Conservation (phyloP, 345 rosid genomes). For the Kernera saxatilis region DNA sequence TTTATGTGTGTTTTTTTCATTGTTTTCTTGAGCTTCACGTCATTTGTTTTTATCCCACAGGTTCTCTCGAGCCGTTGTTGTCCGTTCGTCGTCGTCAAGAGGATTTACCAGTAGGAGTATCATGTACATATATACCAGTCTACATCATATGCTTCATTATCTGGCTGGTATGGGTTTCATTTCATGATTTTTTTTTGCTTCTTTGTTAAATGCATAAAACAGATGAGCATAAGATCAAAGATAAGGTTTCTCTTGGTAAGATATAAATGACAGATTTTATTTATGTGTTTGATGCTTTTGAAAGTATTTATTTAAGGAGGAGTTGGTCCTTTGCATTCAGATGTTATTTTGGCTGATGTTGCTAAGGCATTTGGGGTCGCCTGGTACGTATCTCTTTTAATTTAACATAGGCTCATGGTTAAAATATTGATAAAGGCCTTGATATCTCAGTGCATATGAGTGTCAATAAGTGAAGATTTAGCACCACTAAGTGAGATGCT, state of each 20-base stretch:
- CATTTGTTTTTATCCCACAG: no score
- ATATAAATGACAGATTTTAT: background rate
- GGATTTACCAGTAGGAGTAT: no score
- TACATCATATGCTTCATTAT: no score
- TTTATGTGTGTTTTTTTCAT: no score
- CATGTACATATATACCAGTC: no score
- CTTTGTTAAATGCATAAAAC: no score
- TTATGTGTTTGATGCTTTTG: constrained; percentile 4
- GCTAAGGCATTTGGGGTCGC: constrained; percentile 98
- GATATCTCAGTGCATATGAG: background rate
- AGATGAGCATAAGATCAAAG: no score
- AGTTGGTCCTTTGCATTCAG: constrained; percentile 91
- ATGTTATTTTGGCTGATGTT: constrained; percentile 84
- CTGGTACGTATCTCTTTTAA: constrained; percentile 48
- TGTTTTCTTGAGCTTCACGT: no score
- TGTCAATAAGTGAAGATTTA: background rate
- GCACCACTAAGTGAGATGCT: background rate
- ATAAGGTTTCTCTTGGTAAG: background rate
- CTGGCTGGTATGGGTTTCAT: no score
- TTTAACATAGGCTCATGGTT: background rate
- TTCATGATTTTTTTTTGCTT: no score
- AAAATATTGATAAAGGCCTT: background rate
- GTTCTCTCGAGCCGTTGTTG: no score
- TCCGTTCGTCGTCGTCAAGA: no score
- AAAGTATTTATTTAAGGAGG: constrained; percentile 90